Evolutionary conservation across 1,139 yeast genomes (phyloP), one percentile per base, ranked within the genome.

Genomic region (Yamadazyma friedrichii): DNA sequence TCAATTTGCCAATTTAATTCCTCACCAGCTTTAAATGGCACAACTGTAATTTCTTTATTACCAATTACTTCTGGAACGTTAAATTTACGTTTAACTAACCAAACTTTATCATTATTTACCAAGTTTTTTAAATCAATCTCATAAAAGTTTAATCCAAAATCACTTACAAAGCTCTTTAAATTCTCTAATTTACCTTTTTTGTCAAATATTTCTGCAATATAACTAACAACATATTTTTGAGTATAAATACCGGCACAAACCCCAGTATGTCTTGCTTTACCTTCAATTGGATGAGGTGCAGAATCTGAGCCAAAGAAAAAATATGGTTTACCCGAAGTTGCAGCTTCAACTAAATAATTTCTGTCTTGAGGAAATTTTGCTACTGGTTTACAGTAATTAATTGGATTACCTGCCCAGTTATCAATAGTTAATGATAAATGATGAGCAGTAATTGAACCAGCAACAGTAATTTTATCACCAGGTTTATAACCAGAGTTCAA

Each of bases 171-270:
- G 33, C 69, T 76, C 51, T 76, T 82, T 55, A 93, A 71, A 43
- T 76, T 77, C 33, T 82, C 84, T 34, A 93, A 64, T 47, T 82
- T 78, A 13, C 76, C 81, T 11, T 68, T 74, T 43, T 73, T 64
- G 20, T 87, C 96, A 57, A 94, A 94, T 2, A 87, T 79, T 56
- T 91, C 85, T 4, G 98, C 98, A 27, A 93, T 71, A 53, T 93
- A 93, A 15, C 89, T 75, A 27, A 93, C 66, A 2, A 86, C 96
- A 54, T 80, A 80, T 17, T 89, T 78, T 61, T 93, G 98, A 3
- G 98, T 88, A 65, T 78, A 93, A 12, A 93, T 96, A 52, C 99
- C 99, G 12, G 99, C 99, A 56, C 98, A 91, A 11, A 93, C 97
- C 16, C 93, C 94, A 30, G 73, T 68, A 51, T 82, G 91, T 48